These are phyloP conservation scores for Pestalotiopsis sp. DNA, from an alignment of 2,329 filamentous ascomycete species.

Conservation along the genomic window DNA sequence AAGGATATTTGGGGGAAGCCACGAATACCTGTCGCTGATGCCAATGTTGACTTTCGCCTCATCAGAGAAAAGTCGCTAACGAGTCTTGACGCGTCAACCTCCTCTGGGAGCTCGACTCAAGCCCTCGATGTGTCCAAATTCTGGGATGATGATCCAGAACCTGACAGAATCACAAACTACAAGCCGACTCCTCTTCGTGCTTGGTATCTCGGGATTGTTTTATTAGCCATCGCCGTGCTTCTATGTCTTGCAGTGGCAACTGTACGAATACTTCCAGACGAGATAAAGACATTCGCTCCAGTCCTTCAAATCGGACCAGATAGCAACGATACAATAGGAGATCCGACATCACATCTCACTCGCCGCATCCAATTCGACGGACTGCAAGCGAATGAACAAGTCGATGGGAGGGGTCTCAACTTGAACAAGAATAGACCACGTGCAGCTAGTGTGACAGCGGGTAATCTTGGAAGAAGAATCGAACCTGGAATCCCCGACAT, in stretches of 20 bases:
- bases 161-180: neutral
- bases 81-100: no score
- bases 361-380: neutral
- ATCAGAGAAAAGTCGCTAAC: no score
- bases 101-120: no score
- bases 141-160: no score
- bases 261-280: neutral
- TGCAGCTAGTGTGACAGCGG: no score
- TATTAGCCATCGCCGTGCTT: neutral
- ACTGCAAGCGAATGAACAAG: neutral
- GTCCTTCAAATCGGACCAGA: neutral
- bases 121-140: no score
- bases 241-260: neutral
- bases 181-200: neutral
- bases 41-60: no score
- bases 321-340: neutral
- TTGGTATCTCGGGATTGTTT: neutral
- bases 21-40: no score
- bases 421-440: no score
- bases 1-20: no score
- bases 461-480: no score
- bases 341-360: neutral
- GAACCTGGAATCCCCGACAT: no score
- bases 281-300: neutral
- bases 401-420: neutral